Evolutionary conservation across 2,329 filamentous ascomycete species (phyloP), one percentile per base, ranked within the genome.

Genomic region (Fusarium sp.): DNA sequence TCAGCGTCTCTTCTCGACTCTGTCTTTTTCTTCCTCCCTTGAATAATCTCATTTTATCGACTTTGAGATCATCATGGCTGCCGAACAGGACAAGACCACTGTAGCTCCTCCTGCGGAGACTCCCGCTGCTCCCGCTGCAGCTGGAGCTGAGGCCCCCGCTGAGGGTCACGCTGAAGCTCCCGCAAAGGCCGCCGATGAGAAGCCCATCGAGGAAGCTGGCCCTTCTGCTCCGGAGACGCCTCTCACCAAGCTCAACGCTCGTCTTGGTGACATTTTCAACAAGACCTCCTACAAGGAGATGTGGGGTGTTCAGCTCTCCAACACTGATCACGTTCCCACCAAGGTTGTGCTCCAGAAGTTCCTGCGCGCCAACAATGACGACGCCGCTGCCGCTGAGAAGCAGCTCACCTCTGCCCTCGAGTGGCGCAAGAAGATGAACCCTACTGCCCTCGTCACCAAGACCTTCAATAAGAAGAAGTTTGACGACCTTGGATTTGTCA

Each of bases 301-400:
- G 88, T 98, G 95, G 91, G 95, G 95, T 58, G 91, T 98, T 64
- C 86, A 89, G 35, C 90, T 98, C 52, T 83, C 83, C 16, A 83
- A 86, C 67, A 83, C 84, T 23, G 82, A 84, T 45, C 88, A 95
- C 78, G 88, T 95, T 62, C 94, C 94, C 64, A 95, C 93, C 57
- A 92, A 93, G 81, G 92, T 98, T 77, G 90, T 98, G 61, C 87
- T 98, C 58, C 95, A 97, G 82, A 98, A 98, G 86, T 98, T 95
- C 85, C 90, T 98, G 66, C 94, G 95, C 77, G 96, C 95, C 81
- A 98, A 98, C 82, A 91, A 92, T 71, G 92, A 92, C 71, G 92
- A 97, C 79, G 82, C 94, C 8, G 86, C 87, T 63, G 92, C 92
- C 80, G 94, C 95, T 18, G 91, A 92, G 80, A 90, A 92, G 65